phyloP scores from a whole-genome alignment of 2,329 filamentous ascomycete genomes.

The Phialophora expanda region DNA sequence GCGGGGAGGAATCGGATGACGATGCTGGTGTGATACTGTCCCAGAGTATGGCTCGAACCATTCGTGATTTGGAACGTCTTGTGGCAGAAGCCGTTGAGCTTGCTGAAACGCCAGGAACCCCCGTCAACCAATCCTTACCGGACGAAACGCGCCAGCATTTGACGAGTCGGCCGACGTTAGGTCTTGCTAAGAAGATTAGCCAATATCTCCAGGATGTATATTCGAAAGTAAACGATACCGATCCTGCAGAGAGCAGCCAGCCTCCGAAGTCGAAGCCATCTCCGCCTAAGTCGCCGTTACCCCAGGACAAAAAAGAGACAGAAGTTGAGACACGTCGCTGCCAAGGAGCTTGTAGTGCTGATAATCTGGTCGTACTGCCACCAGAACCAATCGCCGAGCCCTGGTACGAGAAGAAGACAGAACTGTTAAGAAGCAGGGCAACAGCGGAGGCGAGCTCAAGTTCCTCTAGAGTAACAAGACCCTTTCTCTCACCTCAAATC shows the following conservation, averaged over 20 bases:
- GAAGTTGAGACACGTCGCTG: not conserved
- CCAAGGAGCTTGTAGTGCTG: conserved; percentile 14
- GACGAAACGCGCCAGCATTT: not conserved
- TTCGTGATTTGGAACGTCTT: conserved; percentile 45
- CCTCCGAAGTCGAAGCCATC: conserved; percentile 2
- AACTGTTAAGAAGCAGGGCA: conserved; percentile 3
- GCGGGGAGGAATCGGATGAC: conserved; percentile 6
- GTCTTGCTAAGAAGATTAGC: conserved; percentile 18
- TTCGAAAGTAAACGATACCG: not conserved
- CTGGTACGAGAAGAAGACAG: conserved; percentile 8
- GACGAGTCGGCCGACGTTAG: conserved; percentile 8
- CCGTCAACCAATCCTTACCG: not conserved
- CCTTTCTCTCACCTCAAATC: conserved; percentile 17
- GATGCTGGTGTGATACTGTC: conserved; percentile 21
- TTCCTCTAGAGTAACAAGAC: not conserved
- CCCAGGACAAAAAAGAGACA: not conserved
- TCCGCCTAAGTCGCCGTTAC: not conserved
- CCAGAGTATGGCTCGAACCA: conserved; percentile 44
- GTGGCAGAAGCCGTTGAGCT: conserved; percentile 47
- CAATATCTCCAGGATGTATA: conserved; percentile 16
- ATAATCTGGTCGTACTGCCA: conserved; percentile 4
- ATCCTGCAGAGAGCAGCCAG: not conserved
- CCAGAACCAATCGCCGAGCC: conserved; percentile 20
- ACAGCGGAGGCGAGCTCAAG: not conserved
- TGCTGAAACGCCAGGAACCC: conserved; percentile 37